A percentile compares a stretch with the other conserved stretches of the same genome.
Evolutionary conservation across 805 yeast species (phyloP).

Genomic region (Babjeviella inositovora): DNA sequence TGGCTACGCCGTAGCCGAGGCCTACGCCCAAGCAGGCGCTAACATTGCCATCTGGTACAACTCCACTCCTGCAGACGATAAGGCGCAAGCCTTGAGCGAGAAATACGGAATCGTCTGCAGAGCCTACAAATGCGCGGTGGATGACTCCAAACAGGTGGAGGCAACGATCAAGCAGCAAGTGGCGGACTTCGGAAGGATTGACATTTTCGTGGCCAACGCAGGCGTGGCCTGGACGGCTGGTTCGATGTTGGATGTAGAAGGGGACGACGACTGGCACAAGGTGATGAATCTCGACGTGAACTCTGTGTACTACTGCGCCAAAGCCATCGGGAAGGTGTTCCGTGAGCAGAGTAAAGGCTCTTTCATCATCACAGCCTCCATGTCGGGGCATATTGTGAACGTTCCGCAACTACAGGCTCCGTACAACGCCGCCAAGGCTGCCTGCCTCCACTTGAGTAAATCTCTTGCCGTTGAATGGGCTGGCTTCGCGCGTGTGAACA

Average conservation of each 20-base stretch:
- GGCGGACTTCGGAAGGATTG: slow-evolving; percentile 59
- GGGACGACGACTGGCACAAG: slow-evolving; percentile 49
- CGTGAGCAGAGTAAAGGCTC: slow-evolving; percentile 64
- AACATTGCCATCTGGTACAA: slow-evolving; percentile 39
- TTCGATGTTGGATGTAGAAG: slow-evolving; percentile 27
- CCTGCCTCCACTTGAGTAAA: slow-evolving; percentile 55
- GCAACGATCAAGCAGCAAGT: slow-evolving; percentile 30
- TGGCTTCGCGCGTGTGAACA: slow-evolving; percentile 73
- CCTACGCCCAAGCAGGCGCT: slow-evolving; percentile 79
- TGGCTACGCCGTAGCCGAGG: slow-evolving; percentile 71
- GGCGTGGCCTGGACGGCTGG: slow-evolving; percentile 76
- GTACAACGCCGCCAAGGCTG: slow-evolving; percentile 82
- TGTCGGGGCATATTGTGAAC: slow-evolving; percentile 80
- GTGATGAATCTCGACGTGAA: slow-evolving; percentile 64
- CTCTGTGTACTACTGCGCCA: slow-evolving; percentile 71
- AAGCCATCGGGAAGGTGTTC: slow-evolving; percentile 58
- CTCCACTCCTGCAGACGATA: slow-evolving; percentile 35
- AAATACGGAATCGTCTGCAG: slow-evolving; percentile 30
- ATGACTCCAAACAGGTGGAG: slow-evolving; percentile 31
- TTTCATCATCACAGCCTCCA: slow-evolving; percentile 72
- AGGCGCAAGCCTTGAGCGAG: slow-evolving; percentile 37
- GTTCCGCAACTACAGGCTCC: slow-evolving; percentile 79
- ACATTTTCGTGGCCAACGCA: slow-evolving; percentile 79
- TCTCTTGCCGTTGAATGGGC: slow-evolving; percentile 84
- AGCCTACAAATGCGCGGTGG: slow-evolving; percentile 41